Evolutionary conservation across 257 asterid genomes (phyloP), one percentile per base, ranked within the genome.

Genomic region (Penstemon eatonii): DNA sequence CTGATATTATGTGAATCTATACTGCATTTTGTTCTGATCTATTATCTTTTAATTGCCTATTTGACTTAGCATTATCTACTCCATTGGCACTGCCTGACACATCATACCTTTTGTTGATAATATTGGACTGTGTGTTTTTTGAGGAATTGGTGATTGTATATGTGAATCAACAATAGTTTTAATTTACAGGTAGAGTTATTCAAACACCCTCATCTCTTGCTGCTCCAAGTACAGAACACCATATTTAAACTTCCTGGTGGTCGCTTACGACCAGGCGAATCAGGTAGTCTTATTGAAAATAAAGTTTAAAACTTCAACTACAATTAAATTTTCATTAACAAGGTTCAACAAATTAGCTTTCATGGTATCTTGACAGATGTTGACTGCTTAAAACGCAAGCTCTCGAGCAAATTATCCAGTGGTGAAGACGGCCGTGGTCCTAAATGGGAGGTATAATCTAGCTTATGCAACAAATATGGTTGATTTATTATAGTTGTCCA

Each of bases 181-280:
- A 25, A 25, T 1, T 76, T 74, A 52, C 84, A 93, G 99, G 97
- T 90, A 42, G 97, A 88, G 59, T 75, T 93, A 73, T 87, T 87
- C 82, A 88, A 90, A 63, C 90, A 90, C 67, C 97, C 99, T 9
- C 97, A 93, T 70, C 62, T 90, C 65, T 66, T 93, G 80, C 66
- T 90, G 81, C 87, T 93, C 73, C 96, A 88, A 87, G 76, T 83
- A 56, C 81, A 76, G 61, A 87, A 93, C 80, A 81, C 96, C 64
- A 67, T 79, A 5, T 87, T 77, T 72, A 83, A 68, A 71, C 96
- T 93, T 69, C 99, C 99, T 4, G 99, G 99, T 63, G 96, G 99
- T 18, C 95, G 95, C 9, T 59, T 76, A 49, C 78, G 95, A 25
- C 88, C 84, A 11, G 91, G 96, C 19, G 99, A 93, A 88, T 90